Conservation (phyloP, 2,329 filamentous ascomycete genomes). For the Aspergillus thermomutatus region DNA sequence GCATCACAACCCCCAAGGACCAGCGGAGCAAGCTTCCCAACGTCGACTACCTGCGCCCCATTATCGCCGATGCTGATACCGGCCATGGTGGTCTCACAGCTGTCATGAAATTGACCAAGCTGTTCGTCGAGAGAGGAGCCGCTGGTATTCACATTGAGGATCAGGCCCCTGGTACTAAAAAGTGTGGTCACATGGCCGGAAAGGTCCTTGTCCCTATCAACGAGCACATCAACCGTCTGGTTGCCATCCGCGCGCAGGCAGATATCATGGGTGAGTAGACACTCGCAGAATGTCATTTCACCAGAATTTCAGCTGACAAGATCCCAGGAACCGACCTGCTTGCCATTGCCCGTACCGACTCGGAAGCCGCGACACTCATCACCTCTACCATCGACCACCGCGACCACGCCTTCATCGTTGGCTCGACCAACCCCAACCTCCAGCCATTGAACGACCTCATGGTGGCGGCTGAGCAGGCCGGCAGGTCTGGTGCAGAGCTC, state of each 20-base stretch:
- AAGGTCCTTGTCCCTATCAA: conserved; percentile 95
- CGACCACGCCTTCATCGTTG: conserved; percentile 91
- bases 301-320: conserved; percentile 4
- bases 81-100: conserved; percentile 97
- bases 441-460: conserved; percentile 88
- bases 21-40: conserved; percentile 72
- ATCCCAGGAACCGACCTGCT: conserved; percentile 73
- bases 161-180: conserved; percentile 97
- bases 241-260: conserved; percentile 94
- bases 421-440: conserved; percentile 78
- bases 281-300: neutral
- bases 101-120: conserved; percentile 98
- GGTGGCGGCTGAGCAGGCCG: conserved; percentile 75
- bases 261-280: conserved; percentile 84
- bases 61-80: conserved; percentile 95
- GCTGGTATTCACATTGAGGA: conserved; percentile 99
- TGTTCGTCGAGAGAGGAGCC: conserved; percentile 94
- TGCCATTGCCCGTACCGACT: conserved; percentile 90
- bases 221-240: conserved; percentile 96
- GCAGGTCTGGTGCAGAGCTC: conserved; percentile 75
- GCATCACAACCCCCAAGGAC: conserved; percentile 69
- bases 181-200: conserved; percentile 99
- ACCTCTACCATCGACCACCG: conserved; percentile 93
- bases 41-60: conserved; percentile 90
- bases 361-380: conserved; percentile 95